A percentile compares a stretch with the other conserved stretches of the same genome.
Evolutionary conservation across 768 basidiomycete species (phyloP).

Genomic region (Grammothele lineata): DNA sequence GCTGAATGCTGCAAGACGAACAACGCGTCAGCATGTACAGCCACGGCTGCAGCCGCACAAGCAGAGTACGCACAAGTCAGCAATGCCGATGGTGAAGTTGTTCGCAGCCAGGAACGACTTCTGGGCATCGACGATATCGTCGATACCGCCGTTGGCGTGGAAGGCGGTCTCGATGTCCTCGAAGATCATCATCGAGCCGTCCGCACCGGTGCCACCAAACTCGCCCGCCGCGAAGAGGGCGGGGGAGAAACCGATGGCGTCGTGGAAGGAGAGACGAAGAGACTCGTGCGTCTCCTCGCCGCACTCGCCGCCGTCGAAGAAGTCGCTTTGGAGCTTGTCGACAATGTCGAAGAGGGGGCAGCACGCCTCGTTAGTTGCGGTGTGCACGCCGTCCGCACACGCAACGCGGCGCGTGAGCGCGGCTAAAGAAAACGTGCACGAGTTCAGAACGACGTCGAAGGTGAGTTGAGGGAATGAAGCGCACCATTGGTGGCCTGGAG

Average conservation of each 20-base stretch:
- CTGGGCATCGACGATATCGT: conserved; percentile 19
- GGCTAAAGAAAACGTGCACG: not conserved
- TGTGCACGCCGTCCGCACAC: conserved; percentile 7
- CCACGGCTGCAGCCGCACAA: not conserved
- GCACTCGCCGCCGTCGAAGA: conserved; percentile 30
- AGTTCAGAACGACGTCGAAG: not conserved
- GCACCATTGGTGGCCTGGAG: conserved; percentile 1
- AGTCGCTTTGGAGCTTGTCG: conserved; percentile 24
- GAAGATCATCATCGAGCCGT: conserved; percentile 22
- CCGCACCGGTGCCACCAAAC: conserved; percentile 21
- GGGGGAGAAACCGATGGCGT: conserved; percentile 15
- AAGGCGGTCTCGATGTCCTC: conserved; percentile 19
- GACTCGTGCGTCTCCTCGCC: conserved; percentile 28
- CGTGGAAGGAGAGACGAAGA: conserved; percentile 24
- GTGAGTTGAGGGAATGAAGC: not conserved
- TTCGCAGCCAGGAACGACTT: conserved; percentile 14
- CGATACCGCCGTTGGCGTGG: conserved; percentile 22
- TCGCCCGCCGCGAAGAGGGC: conserved; percentile 2
- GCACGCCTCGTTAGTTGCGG: conserved; percentile 4
- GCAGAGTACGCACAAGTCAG: conserved; percentile 15
- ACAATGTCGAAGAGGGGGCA: conserved; percentile 7
- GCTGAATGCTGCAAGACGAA: conserved; percentile 18
- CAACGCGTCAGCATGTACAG: not conserved
- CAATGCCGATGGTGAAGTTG: conserved; percentile 13
- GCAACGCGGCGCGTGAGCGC: conserved; percentile 11